Evolutionary conservation across 148 eudicot genomes (phyloP), one percentile per base, ranked within the genome.

Genomic region (Cornus kousa): DNA sequence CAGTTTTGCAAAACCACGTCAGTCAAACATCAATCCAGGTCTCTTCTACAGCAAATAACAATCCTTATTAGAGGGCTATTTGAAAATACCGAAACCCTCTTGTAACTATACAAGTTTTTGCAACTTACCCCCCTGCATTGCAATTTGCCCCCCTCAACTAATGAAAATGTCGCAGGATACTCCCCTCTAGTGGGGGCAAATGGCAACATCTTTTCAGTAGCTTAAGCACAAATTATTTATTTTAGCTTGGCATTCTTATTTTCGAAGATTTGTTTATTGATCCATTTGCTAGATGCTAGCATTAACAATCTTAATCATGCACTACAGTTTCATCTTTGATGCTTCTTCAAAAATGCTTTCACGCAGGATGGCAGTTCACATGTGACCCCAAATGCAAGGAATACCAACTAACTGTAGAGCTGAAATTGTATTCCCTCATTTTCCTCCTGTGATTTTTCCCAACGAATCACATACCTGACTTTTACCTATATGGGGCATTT

Each of bases 381-480:
- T 14, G 67, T 83, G 79, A 81, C 90, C 67, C 86, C 82, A 80
- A 96, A 96, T 19, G 98, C 98, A 71, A 88, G 82, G 43, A 98
- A 82, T 87, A 93, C 93, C 74, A 96, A 81, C 79, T 96, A 97
- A 80, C 92, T 96, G 0, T 82, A 14, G 89, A 87, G 20, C 76
- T 80, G 62, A 88, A 74, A 50, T 85, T 86, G 71, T 86, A 87
- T 28, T 75, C 79, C 17, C 78, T 68, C 24, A 91, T 78, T 5
- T 48, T 33, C 80, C 83, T 85, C 85, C 95, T 83, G 57, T 92
- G 80, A 28, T 35, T 35, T 78, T 82, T 94, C 91, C 64, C 92
- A 86, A 83, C 75, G 93, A 33, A 88, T 72, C 62, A 93, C 85
- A 80, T 90, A 98, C 37, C 99, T 97, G 83, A 93, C 92, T 81